A percentile compares a stretch with the other conserved stretches of the same genome.
phyloP scores from a whole-genome alignment of 164 flowering plant genomes.

The Magnolia kwangsiensis region DNA sequence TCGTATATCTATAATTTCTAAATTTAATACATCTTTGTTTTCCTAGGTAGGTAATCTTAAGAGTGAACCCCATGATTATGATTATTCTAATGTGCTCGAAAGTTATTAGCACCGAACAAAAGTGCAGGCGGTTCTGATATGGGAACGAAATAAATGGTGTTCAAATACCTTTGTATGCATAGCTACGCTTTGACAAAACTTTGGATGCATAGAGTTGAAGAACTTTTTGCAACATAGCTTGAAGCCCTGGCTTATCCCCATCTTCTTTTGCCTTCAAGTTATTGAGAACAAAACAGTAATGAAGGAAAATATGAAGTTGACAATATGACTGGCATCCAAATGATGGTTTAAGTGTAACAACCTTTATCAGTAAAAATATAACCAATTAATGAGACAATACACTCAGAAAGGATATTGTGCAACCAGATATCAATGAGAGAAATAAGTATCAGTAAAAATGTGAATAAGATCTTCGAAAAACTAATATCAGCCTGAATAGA shows the following conservation, averaged over 20 bases:
- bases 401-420: too few relatives aligned
- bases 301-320: not conserved
- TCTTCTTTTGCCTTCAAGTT: slow-evolving; percentile 79
- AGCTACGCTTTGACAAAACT: slow-evolving; percentile 80
- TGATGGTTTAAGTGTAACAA: not conserved
- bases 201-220: slow-evolving; percentile 86
- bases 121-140: too few relatives aligned
- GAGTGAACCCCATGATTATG: too few relatives aligned
- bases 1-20: too few relatives aligned
- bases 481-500: not conserved
- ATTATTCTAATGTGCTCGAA: too few relatives aligned
- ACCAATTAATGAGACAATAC: too few relatives aligned
- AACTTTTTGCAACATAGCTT: slow-evolving; percentile 92
- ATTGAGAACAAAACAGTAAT: not conserved
- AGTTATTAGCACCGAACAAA: too few relatives aligned
- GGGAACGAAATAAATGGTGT: not conserved
- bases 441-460: not conserved
- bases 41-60: too few relatives aligned
- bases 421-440: not conserved
- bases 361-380: not conserved
- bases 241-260: slow-evolving; percentile 89
- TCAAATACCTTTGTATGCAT: slow-evolving; percentile 76
- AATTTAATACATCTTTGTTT: too few relatives aligned
- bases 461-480: not conserved
- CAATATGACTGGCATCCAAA: not conserved